phyloP scores from a whole-genome alignment of 1,284 basidiomycete genomes.

The Rhodotorula sp. region DNA sequence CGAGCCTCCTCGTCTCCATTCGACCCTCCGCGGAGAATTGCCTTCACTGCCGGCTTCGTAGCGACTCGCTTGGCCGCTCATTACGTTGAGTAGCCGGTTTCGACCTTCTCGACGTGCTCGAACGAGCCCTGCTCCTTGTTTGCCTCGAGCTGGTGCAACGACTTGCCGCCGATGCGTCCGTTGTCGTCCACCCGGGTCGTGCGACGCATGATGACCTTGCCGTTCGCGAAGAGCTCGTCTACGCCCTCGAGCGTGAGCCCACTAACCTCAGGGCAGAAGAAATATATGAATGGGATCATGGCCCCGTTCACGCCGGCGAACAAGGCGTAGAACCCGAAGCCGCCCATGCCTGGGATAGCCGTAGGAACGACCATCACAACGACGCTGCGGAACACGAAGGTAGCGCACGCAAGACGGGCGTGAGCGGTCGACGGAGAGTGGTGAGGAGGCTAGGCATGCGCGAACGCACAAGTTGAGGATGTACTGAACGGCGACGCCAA shows the following conservation, averaged over 20 bases:
- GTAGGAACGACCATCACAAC: constrained; percentile 31
- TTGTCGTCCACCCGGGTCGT: constrained; percentile 19
- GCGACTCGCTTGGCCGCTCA: neutral
- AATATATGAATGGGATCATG: constrained; percentile 28
- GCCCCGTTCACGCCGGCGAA: constrained; percentile 38
- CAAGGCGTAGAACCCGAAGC: constrained; percentile 7
- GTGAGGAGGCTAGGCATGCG: no score
- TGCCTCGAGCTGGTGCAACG: constrained; percentile 4
- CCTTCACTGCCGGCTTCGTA: no score
- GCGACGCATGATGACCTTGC: constrained; percentile 40
- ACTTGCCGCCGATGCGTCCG: constrained; percentile 2
- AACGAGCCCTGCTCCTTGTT: constrained; percentile 4
- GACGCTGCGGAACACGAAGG: neutral
- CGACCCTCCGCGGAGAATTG: no score
- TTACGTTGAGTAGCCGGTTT: neutral
- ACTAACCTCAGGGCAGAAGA: constrained; percentile 13
- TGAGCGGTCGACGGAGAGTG: neutral
- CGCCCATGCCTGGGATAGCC: constrained; percentile 23
- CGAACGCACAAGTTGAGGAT: constrained; percentile 12
- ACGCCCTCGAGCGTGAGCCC: constrained; percentile 46
- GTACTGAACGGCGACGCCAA: constrained; percentile 35
- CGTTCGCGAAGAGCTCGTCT: constrained; percentile 45
- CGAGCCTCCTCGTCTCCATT: no score
- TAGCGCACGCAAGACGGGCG: neutral
- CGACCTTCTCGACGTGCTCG: constrained; percentile 22